Evolutionary conservation across 139 green algal genomes (phyloP).

Genomic region (Micractinium sp.): DNA sequence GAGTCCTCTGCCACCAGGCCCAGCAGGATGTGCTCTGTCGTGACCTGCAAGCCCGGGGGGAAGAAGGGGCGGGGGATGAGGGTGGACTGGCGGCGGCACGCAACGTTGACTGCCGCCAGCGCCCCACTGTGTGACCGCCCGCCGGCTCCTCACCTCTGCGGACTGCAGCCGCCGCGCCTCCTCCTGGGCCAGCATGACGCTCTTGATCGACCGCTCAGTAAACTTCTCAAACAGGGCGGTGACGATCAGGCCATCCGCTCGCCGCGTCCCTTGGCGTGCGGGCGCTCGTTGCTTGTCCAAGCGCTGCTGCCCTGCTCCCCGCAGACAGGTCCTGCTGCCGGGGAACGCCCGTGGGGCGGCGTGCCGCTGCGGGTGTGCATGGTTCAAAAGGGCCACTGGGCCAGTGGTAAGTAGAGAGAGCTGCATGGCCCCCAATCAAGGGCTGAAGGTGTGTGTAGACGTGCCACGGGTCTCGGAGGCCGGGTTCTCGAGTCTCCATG

Average conservation of each 20-base stretch:
- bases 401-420: neutral
- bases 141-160: constrained; percentile 56
- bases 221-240: constrained; percentile 33
- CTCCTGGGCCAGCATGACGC: constrained; percentile 84
- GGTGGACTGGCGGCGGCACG: neutral
- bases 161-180: constrained; percentile 68
- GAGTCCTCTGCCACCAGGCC: constrained; percentile 84
- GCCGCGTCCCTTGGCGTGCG: neutral
- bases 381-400: neutral
- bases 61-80: neutral
- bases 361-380: neutral
- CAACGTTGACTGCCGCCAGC: neutral
- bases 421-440: neutral
- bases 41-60: constrained; percentile 59
- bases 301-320: neutral
- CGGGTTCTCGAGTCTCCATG: too few species aligned
- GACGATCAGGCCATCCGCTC: neutral
- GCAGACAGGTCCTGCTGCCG: neutral
- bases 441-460: neutral
- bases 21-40: constrained; percentile 88
- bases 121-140: neutral
- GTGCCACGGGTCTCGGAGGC: too few species aligned
- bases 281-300: neutral
- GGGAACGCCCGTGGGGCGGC: neutral
- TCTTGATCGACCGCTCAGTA: constrained; percentile 83